These are phyloP conservation scores for Auxenochlorella pyrenoidosa DNA, from an alignment of 139 green algal species.

Conservation along the genomic window DNA sequence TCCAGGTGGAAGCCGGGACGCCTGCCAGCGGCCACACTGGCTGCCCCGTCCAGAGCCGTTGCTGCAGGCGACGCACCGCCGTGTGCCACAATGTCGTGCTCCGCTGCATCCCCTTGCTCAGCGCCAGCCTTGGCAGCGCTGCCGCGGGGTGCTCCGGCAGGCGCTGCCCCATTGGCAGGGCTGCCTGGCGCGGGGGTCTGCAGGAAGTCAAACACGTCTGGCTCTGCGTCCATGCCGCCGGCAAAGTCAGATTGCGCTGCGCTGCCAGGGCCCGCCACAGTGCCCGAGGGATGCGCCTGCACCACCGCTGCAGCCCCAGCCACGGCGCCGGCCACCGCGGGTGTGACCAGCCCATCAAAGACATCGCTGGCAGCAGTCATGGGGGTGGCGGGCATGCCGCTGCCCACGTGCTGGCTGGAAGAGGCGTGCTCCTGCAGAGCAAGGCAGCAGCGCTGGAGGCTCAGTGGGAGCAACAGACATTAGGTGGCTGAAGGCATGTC, in stretches of 20 bases:
- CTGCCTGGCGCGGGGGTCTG: not conserved
- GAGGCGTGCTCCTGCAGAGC: not conserved
- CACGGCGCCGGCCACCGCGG: not conserved
- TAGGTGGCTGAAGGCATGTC: not conserved
- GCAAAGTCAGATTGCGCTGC: not conserved
- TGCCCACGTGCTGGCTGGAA: not conserved
- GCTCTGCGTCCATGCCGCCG: not conserved
- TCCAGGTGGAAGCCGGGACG: conserved; percentile 20
- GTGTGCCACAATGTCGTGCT: not conserved
- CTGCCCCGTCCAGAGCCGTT: not conserved
- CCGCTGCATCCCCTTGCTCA: not conserved
- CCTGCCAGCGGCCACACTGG: not conserved
- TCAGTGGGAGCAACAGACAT: not conserved
- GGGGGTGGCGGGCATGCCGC: conserved; percentile 24
- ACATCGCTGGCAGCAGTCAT: conserved; percentile 19
- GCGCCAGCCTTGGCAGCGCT: not conserved
- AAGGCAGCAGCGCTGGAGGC: too few relatives aligned
- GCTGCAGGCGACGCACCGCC: not conserved
- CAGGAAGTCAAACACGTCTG: conserved; percentile 24
- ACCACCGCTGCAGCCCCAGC: too few relatives aligned
- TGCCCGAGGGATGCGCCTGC: not conserved
- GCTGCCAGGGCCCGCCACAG: not conserved
- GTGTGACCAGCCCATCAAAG: conserved; percentile 23
- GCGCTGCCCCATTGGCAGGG: not conserved
- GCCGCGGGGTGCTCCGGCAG: not conserved